Evolutionary conservation across 1,284 basidiomycete species (phyloP).

Genomic region (Sporisorium sorghi): DNA sequence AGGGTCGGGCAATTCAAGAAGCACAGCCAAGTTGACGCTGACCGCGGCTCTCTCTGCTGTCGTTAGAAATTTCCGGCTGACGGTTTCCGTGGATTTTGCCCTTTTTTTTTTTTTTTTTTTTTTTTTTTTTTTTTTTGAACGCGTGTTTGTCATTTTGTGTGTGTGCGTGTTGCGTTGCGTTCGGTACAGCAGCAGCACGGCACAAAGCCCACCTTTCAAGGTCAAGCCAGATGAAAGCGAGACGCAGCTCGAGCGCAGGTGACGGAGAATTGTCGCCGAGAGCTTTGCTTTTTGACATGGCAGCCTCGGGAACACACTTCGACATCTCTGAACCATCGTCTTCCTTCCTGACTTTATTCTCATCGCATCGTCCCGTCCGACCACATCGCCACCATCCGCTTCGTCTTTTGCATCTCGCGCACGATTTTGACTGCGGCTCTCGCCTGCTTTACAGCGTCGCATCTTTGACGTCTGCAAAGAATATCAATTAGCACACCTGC

Average conservation of each 20-base stretch:
- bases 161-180: background rate
- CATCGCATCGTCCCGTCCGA: background rate
- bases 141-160: conserved; percentile 11
- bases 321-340: background rate
- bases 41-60: background rate
- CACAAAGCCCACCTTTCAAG: conserved; percentile 1
- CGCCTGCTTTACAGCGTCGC: background rate
- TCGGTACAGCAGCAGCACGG: conserved; percentile 4
- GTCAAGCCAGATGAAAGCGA: conserved; percentile 2
- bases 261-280: conserved; percentile 17
- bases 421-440: background rate
- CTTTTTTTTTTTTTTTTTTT: background rate
- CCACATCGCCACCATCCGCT: background rate
- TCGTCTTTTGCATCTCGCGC: background rate
- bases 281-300: background rate
- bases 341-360: background rate
- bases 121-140: background rate
- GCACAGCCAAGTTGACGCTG: conserved; percentile 3
- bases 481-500: background rate
- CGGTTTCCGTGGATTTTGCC: background rate
- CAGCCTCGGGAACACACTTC: background rate
- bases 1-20: background rate
- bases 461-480: background rate
- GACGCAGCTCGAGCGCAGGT: background rate
- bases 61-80: background rate